phyloP scores from a whole-genome alignment of 768 basidiomycete genomes.

The Hydnomerulius pinastri region DNA sequence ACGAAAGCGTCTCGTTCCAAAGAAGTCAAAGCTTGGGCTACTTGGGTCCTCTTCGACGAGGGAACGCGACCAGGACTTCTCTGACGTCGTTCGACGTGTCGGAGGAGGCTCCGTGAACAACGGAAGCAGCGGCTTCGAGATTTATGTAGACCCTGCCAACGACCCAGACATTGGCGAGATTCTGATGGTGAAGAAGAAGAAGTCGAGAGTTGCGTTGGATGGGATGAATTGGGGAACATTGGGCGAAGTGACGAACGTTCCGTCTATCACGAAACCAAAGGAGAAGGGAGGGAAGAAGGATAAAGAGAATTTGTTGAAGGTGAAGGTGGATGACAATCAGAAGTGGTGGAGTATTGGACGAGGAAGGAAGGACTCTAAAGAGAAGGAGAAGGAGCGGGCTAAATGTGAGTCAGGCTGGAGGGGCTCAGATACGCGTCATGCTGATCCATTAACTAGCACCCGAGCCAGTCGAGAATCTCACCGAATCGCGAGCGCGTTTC shows the following conservation, averaged over 20 bases:
- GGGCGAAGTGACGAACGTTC: conserved; percentile 63
- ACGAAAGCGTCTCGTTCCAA: conserved; percentile 63
- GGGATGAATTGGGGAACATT: conserved; percentile 57
- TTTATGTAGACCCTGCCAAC: conserved; percentile 63
- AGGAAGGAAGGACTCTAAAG: conserved; percentile 73
- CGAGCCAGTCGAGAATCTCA: conserved; percentile 37
- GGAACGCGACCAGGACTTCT: conserved; percentile 48
- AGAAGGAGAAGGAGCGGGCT: conserved; percentile 50
- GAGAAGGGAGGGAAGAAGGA: conserved; percentile 41
- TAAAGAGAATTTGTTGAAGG: conserved; percentile 33
- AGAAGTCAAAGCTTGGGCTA: conserved; percentile 67
- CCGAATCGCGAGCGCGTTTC: conserved; percentile 51
- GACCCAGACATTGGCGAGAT: conserved; percentile 72
- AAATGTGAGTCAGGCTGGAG: conserved; percentile 24
- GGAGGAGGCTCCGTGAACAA: conserved; percentile 25
- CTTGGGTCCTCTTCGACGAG: conserved; percentile 35
- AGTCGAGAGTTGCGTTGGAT: conserved; percentile 60
- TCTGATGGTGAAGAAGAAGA: conserved; percentile 76
- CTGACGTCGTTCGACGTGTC: conserved; percentile 59
- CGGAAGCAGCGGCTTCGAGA: conserved; percentile 62
- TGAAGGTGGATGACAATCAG: conserved; percentile 50
- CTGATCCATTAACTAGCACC: conserved; percentile 40
- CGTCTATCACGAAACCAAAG: conserved; percentile 24
- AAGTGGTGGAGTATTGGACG: conserved; percentile 86
- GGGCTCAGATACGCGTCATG: not conserved